Base-by-base conservation (phyloP, 345 rosid species). In the Lepidium didymum region DNA sequence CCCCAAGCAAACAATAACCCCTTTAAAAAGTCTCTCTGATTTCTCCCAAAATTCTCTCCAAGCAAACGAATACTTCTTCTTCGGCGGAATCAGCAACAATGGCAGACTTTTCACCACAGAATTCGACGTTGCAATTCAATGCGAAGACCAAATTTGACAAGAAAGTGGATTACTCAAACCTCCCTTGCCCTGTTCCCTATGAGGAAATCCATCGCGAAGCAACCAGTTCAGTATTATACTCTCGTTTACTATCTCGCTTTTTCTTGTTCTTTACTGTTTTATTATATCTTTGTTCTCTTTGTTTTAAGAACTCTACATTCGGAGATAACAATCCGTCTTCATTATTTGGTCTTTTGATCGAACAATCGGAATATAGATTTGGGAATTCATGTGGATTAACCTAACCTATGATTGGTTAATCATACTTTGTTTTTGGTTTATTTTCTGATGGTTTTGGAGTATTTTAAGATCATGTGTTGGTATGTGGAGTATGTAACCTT, bases 131-230 rank as follows among this genome's bases (percentile, higher is more conserved):
- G 2, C 29, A 73, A 21, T 47, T 15, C 18, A 50, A 63, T 25
- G 76, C 69, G 10, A 71, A 25, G 54, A 16, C 52, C 49, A 77
- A 78, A 51, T 42, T 46, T 11, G 80, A 60, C 4, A 83, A 83
- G 74, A 86, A 82, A 70, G 81, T 82, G 13, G 89, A 92, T 62
- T 89, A 86, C 84, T 52, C 75, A 76, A 81, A 86, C 62, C 88
- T 92, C 49, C 96, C 92, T 56, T 92, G 96, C 78, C 98, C 95
- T 63, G 50, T 84, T 67, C 82, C 89, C 40, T 89, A 80, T 29
- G 98, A 89, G 45, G 98, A 92, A 67, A 64, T 89, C 77, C 85
- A 86, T 73, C 92, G 90, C 3, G 96, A 92, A 83, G 88, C 94
- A 62, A 69, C 75, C 50, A 87, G 96, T 89, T 74, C 62, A 57